Percentiles rank a stretch among this genome's conserved stretches.
Conservation (phyloP, 768 basidiomycete species). For the Thelephora aurantiotincta region DNA sequence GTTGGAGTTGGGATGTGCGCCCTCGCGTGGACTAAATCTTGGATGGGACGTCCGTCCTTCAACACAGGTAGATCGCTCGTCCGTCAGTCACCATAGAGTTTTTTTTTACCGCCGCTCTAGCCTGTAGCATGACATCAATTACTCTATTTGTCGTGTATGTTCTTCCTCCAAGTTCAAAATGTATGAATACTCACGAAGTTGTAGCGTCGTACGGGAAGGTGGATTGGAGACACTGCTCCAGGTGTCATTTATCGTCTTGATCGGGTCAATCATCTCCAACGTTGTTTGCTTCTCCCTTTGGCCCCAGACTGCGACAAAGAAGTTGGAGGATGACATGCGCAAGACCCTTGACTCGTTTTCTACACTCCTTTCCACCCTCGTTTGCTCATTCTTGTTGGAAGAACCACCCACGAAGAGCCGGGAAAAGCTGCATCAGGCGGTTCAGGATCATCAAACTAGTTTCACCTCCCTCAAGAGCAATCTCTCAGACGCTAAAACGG, state of each 20-base stretch:
- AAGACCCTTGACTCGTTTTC: conserved; percentile 80
- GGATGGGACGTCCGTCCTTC: conserved; percentile 81
- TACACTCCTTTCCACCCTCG: conserved; percentile 71
- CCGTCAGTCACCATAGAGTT: not conserved
- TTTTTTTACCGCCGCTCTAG: conserved; percentile 18
- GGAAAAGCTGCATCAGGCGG: conserved; percentile 62
- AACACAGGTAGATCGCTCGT: conserved; percentile 48
- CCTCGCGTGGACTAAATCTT: conserved; percentile 84
- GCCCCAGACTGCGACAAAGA: conserved; percentile 73
- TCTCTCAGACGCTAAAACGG: conserved; percentile 76
- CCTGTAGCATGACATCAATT: conserved; percentile 76
- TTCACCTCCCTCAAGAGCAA: conserved; percentile 85
- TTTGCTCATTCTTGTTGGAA: conserved; percentile 75
- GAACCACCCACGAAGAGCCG: conserved; percentile 43
- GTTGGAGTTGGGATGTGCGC: conserved; percentile 71
- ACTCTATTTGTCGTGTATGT: conserved; percentile 72
- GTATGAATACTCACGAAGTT: not conserved
- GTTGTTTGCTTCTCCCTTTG: conserved; percentile 73
- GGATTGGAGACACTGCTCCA: conserved; percentile 61
- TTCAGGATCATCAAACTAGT: conserved; percentile 74
- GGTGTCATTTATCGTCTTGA: conserved; percentile 61
- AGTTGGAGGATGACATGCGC: conserved; percentile 74
- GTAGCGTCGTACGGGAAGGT: conserved; percentile 78
- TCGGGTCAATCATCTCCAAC: conserved; percentile 71
- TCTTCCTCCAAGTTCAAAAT: not conserved